These are phyloP conservation scores for Hemisphaericaspora xylofermentans DNA, from an alignment of 1,139 yeast genomes.

Conservation along the genomic window DNA sequence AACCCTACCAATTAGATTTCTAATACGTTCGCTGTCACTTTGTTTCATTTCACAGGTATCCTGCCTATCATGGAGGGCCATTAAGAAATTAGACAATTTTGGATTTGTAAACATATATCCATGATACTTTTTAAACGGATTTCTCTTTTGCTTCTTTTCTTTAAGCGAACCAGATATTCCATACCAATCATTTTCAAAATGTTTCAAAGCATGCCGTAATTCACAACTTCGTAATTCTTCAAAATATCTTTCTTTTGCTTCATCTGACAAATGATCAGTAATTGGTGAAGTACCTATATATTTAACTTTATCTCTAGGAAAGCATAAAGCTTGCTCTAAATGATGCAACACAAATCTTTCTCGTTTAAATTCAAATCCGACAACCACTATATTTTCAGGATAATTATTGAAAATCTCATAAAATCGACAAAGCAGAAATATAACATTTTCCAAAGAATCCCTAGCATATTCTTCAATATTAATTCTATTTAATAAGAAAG, in stretches of 20 bases:
- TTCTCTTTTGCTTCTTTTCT: constrained; percentile 49
- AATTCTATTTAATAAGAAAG: constrained; percentile 24
- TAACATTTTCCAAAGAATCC: constrained; percentile 77
- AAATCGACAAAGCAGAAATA: constrained; percentile 62
- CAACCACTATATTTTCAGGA: constrained; percentile 55
- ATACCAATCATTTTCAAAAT: constrained; percentile 60
- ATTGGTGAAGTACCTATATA: constrained; percentile 67
- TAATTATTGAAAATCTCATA: constrained; percentile 45
- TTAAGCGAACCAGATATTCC: constrained; percentile 47
- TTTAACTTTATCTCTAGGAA: constrained; percentile 30
- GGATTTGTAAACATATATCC: constrained; percentile 38
- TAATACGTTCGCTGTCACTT: constrained; percentile 8
- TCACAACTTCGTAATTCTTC: constrained; percentile 49
- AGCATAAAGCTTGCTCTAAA: constrained; percentile 44
- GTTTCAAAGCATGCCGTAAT: constrained; percentile 51
- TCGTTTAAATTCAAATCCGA: constrained; percentile 75
- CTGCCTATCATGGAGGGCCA: constrained; percentile 12
- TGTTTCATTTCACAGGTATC: constrained; percentile 6
- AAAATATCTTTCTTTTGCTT: constrained; percentile 31
- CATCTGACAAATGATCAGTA: constrained; percentile 32
- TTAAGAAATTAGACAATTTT: constrained; percentile 21
- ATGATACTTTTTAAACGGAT: constrained; percentile 57
- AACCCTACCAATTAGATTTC: constrained; percentile 10
- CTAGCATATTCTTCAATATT: constrained; percentile 68
- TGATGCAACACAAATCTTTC: constrained; percentile 58